phyloP scores from a whole-genome alignment of 306 rosid genomes.

The Begonia peltatifolia region DNA sequence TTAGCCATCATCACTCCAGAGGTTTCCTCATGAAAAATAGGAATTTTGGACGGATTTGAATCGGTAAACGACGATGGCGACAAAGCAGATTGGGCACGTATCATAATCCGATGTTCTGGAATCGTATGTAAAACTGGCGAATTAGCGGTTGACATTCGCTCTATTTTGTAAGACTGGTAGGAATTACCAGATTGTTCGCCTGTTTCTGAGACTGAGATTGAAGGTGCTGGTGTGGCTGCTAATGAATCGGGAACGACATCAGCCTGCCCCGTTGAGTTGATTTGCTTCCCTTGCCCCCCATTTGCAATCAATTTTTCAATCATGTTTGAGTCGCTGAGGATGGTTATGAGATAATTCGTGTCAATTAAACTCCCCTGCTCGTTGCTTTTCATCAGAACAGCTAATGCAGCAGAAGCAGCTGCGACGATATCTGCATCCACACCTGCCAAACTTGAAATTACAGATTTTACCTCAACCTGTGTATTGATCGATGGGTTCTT shows the following conservation, averaged over 20 bases:
- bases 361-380: conserved; percentile 46
- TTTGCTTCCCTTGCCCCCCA: neutral
- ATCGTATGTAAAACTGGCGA: conserved; percentile 14
- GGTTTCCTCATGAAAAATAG: conserved; percentile 10
- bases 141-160: conserved; percentile 6
- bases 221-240: conserved; percentile 9
- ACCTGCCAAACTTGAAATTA: conserved; percentile 12
- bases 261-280: conserved; percentile 1
- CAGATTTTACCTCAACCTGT: conserved; percentile 8
- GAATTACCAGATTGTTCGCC: conserved; percentile 7
- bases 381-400: conserved; percentile 25
- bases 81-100: conserved; percentile 4
- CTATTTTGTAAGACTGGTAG: conserved; percentile 11
- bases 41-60: conserved; percentile 5
- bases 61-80: conserved; percentile 5
- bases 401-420: conserved; percentile 30
- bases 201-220: conserved; percentile 11
- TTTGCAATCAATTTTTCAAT: conserved; percentile 29
- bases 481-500: conserved; percentile 5
- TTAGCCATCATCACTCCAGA: neutral
- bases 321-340: conserved; percentile 48
- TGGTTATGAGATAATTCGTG: conserved; percentile 37
- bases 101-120: conserved; percentile 16
- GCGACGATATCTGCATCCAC: conserved; percentile 22
- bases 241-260: conserved; percentile 9